Evolutionary conservation across 805 yeast species (phyloP), one percentile per base, ranked within the genome.

Genomic region (Saturnispora galanensis): DNA sequence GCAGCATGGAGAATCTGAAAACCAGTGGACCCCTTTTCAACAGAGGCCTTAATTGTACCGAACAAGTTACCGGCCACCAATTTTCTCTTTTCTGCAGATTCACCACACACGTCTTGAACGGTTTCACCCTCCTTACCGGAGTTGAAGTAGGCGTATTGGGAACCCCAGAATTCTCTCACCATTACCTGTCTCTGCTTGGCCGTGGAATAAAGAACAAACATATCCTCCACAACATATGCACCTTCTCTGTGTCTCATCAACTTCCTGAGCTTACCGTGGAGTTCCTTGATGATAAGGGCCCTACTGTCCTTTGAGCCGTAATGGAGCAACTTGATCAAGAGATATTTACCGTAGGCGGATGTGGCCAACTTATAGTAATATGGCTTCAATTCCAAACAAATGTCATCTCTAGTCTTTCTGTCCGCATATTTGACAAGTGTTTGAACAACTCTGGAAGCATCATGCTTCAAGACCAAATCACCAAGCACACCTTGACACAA

Each of bases 181-280:
- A 90, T 89, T 65, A 86, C 96, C 45, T 77, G 76, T 63, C 77
- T 84, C 66, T 90, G 97, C 50, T 81, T 85, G 29, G 82, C 74
- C 18, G 87, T 77, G 10, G 96, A 78, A 63, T 89, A 90, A 46
- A 88, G 75, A 18, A 86, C 85, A 60, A 71, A 90, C 57, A 86
- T 71, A 70, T 90, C 98, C 66, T 90, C 97, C 52, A 89, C 88
- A 34, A 90, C 97, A 57, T 90, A 88, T 11, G 97, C 97, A 66
- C 97, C 98, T 71, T 90, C 97, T 68, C 84, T 82, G 67, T 90
- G 97, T 70, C 95, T 80, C 93, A 90, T 87, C 47, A 90, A 70
- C 65, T 87, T 90, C 62, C 96, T 75, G 57, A 86, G 76, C 55
- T 81, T 81, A 41, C 98, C 98, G 58, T 88, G 95, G 52, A 90